These are phyloP conservation scores for Fusarium aywerte DNA, from an alignment of 2,329 filamentous ascomycete species.

Conservation along the genomic window DNA sequence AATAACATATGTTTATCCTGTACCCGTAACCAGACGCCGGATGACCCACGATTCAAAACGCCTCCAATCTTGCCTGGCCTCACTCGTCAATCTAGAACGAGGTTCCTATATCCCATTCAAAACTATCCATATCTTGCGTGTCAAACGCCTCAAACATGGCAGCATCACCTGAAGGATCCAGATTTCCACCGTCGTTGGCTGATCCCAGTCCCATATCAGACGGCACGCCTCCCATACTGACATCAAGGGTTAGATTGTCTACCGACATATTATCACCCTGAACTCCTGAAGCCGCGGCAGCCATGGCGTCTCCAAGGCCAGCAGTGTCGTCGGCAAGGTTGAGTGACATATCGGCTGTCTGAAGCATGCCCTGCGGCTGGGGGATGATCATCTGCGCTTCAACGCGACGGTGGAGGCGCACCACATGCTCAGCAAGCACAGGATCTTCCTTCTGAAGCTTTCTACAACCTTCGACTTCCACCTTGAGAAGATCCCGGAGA, in stretches of 20 bases:
- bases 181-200: constrained; percentile 47
- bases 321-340: constrained; percentile 53
- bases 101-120: constrained; percentile 23
- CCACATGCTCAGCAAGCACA: constrained; percentile 67
- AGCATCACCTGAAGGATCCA: constrained; percentile 51
- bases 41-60: neutral
- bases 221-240: constrained; percentile 55
- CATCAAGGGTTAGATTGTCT: constrained; percentile 59
- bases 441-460: constrained; percentile 67
- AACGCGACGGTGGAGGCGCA: constrained; percentile 71
- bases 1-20: constrained; percentile 4
- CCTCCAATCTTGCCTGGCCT: neutral
- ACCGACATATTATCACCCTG: constrained; percentile 55
- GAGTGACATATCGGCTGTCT: constrained; percentile 55
- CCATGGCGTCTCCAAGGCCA: constrained; percentile 56
- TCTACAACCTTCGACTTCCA: constrained; percentile 67
- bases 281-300: constrained; percentile 56
- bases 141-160: constrained; percentile 55
- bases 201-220: constrained; percentile 55
- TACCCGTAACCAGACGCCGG: constrained; percentile 14
- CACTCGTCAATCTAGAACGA: constrained; percentile 3
- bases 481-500: constrained; percentile 68
- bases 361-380: constrained; percentile 56
- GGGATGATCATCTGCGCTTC: constrained; percentile 70
- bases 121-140: constrained; percentile 53